Evolutionary conservation across 2,329 filamentous ascomycete genomes (phyloP).

Genomic region (Trichoderma atrobrunneum): DNA sequence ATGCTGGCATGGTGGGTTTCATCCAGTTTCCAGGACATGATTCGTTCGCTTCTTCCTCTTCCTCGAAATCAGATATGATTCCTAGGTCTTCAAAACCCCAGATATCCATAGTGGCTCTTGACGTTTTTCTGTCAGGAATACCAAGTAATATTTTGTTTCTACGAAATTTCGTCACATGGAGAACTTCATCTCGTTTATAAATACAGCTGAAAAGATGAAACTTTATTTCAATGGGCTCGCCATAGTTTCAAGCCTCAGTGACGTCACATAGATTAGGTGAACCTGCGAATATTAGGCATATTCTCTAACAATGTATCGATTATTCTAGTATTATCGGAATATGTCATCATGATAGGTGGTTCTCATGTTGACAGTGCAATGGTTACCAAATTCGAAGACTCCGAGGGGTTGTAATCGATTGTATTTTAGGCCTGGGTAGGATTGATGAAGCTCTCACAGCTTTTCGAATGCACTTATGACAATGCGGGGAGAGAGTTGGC

Average conservation of each 20-base stretch:
- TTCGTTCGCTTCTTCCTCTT: background rate
- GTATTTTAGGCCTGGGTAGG: background rate
- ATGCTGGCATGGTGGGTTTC: background rate
- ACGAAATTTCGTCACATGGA: background rate
- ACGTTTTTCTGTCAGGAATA: background rate
- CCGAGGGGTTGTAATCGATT: background rate
- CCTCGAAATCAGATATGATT: conserved; percentile 2
- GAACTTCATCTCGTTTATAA: background rate
- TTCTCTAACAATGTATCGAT: background rate
- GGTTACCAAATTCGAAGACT: background rate
- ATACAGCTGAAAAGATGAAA: conserved; percentile 4
- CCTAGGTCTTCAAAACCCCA: conserved; percentile 16
- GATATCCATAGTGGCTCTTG: background rate
- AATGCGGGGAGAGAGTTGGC: background rate
- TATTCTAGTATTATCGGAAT: background rate
- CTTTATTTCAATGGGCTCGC: background rate
- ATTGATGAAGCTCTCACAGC: background rate
- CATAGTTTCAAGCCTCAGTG: conserved; percentile 9
- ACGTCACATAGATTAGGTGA: conserved; percentile 1
- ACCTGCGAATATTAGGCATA: background rate
- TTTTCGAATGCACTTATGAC: background rate
- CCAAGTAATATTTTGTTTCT: background rate
- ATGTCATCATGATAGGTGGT: background rate
- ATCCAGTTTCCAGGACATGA: background rate
- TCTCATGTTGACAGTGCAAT: background rate